Conservation (phyloP, 2,329 filamentous ascomycete species). For the Penicillium sp. region DNA sequence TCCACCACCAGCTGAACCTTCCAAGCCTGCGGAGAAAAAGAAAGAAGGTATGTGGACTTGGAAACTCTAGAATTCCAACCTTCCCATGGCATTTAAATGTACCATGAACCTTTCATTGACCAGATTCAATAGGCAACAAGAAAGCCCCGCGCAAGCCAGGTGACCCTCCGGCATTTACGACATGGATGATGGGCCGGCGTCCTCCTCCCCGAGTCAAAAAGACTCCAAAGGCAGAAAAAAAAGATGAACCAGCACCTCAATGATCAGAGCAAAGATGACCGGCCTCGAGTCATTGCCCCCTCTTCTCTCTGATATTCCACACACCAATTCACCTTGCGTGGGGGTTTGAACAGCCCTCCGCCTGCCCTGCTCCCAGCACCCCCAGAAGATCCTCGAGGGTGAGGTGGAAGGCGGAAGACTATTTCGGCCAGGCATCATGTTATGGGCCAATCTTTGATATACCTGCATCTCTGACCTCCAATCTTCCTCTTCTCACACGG, state of each 20-base stretch:
- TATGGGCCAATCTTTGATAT: neutral
- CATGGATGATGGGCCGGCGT: conserved; percentile 45
- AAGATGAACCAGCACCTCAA: conserved; percentile 24
- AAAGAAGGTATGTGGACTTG: conserved; percentile 31
- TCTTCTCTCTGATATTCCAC: neutral
- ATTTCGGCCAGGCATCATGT: neutral
- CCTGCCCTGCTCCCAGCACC: neutral
- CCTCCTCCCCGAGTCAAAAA: conserved; percentile 42
- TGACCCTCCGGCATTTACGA: conserved; percentile 38
- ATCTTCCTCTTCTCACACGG: neutral
- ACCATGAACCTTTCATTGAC: neutral
- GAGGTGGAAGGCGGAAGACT: neutral
- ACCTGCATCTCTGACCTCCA: neutral
- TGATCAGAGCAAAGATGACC: neutral
- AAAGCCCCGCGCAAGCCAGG: conserved; percentile 20
- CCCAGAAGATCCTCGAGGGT: neutral
- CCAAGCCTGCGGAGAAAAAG: conserved; percentile 31
- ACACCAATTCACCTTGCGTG: neutral
- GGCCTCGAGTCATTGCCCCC: neutral
- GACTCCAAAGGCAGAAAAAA: conserved; percentile 40
- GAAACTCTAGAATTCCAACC: neutral
- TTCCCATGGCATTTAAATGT: neutral
- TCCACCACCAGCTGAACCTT: conserved; percentile 18
- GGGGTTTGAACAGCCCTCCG: neutral
- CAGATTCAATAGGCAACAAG: conserved; percentile 26